A percentile compares a stretch with the other conserved stretches of the same genome.
These are phyloP conservation scores for Naganishia kalamii DNA, from an alignment of 768 basidiomycete species.

Conservation along the genomic window DNA sequence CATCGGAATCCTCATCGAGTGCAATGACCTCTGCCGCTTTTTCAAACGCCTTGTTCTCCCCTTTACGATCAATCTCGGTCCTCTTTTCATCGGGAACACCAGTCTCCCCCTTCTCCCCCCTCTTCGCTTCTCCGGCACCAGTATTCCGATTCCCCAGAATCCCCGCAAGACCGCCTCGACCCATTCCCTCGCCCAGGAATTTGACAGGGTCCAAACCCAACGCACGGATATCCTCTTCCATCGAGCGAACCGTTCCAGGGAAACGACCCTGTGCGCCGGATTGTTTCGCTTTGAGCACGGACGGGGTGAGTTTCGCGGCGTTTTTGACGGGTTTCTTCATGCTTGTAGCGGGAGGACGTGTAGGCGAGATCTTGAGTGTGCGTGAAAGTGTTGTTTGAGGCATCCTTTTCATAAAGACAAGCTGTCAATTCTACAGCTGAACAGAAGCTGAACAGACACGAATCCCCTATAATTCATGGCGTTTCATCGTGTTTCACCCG, in stretches of 20 bases:
- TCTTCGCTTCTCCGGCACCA: background rate
- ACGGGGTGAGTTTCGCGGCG: constrained; percentile 12
- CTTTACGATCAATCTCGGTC: constrained; percentile 6
- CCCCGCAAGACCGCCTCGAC: background rate
- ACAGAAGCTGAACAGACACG: no score
- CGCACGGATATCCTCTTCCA: constrained; percentile 1
- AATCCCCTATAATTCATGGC: no score
- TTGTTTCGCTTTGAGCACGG: constrained; percentile 9
- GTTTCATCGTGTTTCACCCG: background rate
- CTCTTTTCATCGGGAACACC: background rate
- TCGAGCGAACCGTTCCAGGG: background rate
- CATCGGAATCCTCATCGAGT: background rate
- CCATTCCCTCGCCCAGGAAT: background rate
- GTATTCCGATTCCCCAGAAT: background rate
- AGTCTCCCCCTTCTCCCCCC: background rate
- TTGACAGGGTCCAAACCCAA: background rate
- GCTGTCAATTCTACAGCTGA: background rate
- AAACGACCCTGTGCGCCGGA: constrained; percentile 15
- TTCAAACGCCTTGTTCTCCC: background rate
- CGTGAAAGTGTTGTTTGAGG: constrained; percentile 13
- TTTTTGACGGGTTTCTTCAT: constrained; percentile 1
- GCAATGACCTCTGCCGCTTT: background rate
- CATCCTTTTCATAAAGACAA: background rate
- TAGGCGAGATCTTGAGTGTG: background rate
- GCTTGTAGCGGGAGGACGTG: background rate